These are phyloP conservation scores for Polychaeton citri DNA, from an alignment of 2,329 filamentous ascomycete genomes.

Conservation along the genomic window DNA sequence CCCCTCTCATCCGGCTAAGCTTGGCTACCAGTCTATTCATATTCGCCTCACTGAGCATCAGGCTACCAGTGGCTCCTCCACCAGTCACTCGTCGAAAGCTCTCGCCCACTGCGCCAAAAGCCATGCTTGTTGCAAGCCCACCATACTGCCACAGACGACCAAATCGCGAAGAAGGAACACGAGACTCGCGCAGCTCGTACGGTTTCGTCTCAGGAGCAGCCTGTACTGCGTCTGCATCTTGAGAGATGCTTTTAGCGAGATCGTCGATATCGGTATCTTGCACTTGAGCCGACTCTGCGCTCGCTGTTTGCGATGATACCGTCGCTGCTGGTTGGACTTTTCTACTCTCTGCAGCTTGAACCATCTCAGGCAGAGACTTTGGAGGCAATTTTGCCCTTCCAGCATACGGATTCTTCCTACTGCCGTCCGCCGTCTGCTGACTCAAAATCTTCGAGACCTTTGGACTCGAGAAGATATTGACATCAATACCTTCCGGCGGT, in stretches of 20 bases:
- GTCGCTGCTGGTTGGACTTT: too few species aligned
- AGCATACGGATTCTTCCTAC: slow-evolving; percentile 21
- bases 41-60: slow-evolving; percentile 78
- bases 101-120: slow-evolving; percentile 81
- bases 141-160: slow-evolving; percentile 90
- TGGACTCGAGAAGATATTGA: slow-evolving; percentile 34
- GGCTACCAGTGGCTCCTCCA: slow-evolving; percentile 50
- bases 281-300: slow-evolving; percentile 1
- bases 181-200: slow-evolving; percentile 74
- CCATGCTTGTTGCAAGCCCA: slow-evolving; percentile 86
- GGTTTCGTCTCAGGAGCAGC: slow-evolving; percentile 8
- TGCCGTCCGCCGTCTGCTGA: slow-evolving; percentile 2
- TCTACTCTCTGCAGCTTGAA: slow-evolving; percentile 14
- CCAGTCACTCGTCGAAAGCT: slow-evolving; percentile 68
- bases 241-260: slow-evolving; percentile 23
- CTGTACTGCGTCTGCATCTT: slow-evolving; percentile 17
- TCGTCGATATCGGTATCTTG: slow-evolving; percentile 23
- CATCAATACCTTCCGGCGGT: slow-evolving; percentile 45
- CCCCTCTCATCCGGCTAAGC: slow-evolving; percentile 89
- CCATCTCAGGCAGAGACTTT: slow-evolving; percentile 21
- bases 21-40: slow-evolving; percentile 89
- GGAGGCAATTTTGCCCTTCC: slow-evolving; percentile 16
- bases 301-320: too few species aligned
- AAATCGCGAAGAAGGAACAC: slow-evolving; percentile 75
- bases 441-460: slow-evolving; percentile 44